Base-by-base conservation (phyloP, 2,329 filamentous ascomycete genomes). In the Fusarium subtropicale region DNA sequence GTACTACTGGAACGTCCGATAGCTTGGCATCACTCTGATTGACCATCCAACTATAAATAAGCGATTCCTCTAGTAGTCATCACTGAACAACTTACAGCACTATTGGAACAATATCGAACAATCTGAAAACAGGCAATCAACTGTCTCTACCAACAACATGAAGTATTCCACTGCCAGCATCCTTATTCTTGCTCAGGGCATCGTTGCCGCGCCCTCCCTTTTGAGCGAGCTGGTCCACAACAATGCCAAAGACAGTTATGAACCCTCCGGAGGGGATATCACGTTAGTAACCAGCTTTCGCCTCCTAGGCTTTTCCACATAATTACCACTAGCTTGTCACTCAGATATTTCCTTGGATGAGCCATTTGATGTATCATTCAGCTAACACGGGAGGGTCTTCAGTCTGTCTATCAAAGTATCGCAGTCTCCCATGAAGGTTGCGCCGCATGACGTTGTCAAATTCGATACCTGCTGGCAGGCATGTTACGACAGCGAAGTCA, bases 331-430 rank as follows among this genome's bases (percentile, higher is more conserved):
- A 5, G 28, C 28, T 30, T 11, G 28, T 30, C 3, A 30, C 12
- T 11, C 10, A 12, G 11, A 30, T 30, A 4, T 30, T 30, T n/a
- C 5, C 9, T 12, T n/a, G 5, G 0, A 3, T 12, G 0, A 0
- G 34, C 4, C 18, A 6, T n/a, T 6, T 0, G 10, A 9, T 18
- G 10, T 2, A n/a, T 38, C 9, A 0, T 12, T 5, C 8, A 38
- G 34, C 18, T 38, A n/a, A 38, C 11, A 10, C 5, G 2, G 16
- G 3, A 38, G n/a, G n/a, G n/a, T 7, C n/a, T n/a, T n/a, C 7
- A 66, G 64, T 4, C 44, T 66, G 7, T 52, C 31, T 3, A 61
- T 66, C n/a, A 56, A 62, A 9, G 24, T 66, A 3, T 61, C 50
- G 2, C 56, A 66, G 7, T 20, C 33, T 5, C 39, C 45, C 1